Conservation (phyloP, 1,284 basidiomycete genomes). For the Cutaneotrichosporon sp. region DNA sequence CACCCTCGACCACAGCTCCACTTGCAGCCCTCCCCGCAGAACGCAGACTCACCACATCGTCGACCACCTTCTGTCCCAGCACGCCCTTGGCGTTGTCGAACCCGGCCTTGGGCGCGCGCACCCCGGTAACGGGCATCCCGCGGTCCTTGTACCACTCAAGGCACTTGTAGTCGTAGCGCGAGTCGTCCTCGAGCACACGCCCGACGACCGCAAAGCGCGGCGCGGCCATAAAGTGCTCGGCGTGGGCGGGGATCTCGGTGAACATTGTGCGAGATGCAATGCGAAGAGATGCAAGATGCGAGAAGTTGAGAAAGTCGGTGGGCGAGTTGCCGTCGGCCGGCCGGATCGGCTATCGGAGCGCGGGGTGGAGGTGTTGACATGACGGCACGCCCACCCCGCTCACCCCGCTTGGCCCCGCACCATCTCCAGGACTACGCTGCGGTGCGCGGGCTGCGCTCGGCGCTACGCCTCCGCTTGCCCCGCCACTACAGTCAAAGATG, state of each 20-base stretch:
- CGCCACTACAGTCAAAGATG: background rate
- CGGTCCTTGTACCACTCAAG: constrained; percentile 70
- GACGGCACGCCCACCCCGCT: background rate
- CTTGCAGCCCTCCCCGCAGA: too few relatives aligned
- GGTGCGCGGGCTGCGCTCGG: too few relatives aligned
- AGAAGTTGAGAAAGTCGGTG: background rate
- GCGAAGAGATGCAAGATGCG: background rate
- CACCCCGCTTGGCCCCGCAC: too few relatives aligned
- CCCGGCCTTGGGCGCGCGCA: constrained; percentile 57
- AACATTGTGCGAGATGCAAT: background rate
- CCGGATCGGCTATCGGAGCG: background rate
- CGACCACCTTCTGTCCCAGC: constrained; percentile 37
- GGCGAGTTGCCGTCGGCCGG: background rate
- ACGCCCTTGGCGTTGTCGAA: constrained; percentile 29
- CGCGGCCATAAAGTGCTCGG: constrained; percentile 36
- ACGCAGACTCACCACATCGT: constrained; percentile 50
- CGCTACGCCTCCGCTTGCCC: too few relatives aligned
- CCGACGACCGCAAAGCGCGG: constrained; percentile 47
- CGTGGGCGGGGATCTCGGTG: background rate
- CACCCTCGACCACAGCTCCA: too few relatives aligned
- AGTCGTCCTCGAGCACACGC: constrained; percentile 38
- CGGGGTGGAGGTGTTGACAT: background rate
- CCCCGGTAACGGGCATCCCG: constrained; percentile 56
- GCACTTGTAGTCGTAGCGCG: constrained; percentile 45
- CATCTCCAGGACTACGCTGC: too few relatives aligned